Evolutionary conservation across 805 yeast species (phyloP).

Genomic region (Cyberlindnera maritima): DNA sequence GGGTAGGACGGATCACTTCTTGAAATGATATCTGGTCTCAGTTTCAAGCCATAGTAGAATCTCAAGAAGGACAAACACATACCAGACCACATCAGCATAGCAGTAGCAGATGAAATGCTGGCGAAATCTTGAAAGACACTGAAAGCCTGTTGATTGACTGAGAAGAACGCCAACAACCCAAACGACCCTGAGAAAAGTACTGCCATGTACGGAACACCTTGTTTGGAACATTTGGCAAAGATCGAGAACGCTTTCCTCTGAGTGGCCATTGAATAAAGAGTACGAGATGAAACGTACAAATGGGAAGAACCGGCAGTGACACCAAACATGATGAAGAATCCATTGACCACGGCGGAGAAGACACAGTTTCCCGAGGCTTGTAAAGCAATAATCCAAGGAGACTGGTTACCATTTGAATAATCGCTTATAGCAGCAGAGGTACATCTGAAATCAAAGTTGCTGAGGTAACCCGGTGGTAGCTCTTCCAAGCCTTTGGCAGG

Average conservation of each 20-base stretch:
- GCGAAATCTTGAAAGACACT: slow-evolving; percentile 64
- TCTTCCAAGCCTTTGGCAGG: slow-evolving; percentile 13
- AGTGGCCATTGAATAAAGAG: slow-evolving; percentile 51
- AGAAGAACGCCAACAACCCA: slow-evolving; percentile 58
- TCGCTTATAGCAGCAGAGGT: slow-evolving; percentile 2
- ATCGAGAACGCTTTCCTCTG: slow-evolving; percentile 57
- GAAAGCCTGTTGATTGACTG: slow-evolving; percentile 56
- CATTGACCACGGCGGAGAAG: slow-evolving; percentile 46
- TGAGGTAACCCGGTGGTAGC: slow-evolving; percentile 6
- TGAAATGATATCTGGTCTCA: slow-evolving; percentile 61
- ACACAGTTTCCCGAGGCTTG: slow-evolving; percentile 51
- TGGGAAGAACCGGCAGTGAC: slow-evolving; percentile 54
- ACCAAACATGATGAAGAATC: slow-evolving; percentile 51
- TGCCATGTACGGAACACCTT: slow-evolving; percentile 71
- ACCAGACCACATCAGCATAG: slow-evolving; percentile 76
- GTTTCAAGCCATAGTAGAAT: slow-evolving; percentile 58
- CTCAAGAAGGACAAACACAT: slow-evolving; percentile 64
- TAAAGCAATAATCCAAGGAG: slow-evolving; percentile 59
- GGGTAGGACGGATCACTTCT: slow-evolving; percentile 66
- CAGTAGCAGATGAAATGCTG: slow-evolving; percentile 69
- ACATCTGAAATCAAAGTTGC: slow-evolving; percentile 11
- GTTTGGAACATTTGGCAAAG: slow-evolving; percentile 54
- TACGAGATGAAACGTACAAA: slow-evolving; percentile 53
- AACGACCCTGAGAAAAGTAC: slow-evolving; percentile 62
- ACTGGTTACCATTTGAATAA: slow-evolving; percentile 37